Evolutionary conservation across 108 stramenopile genomes (phyloP).

Genomic region (Fragilaria radians): DNA sequence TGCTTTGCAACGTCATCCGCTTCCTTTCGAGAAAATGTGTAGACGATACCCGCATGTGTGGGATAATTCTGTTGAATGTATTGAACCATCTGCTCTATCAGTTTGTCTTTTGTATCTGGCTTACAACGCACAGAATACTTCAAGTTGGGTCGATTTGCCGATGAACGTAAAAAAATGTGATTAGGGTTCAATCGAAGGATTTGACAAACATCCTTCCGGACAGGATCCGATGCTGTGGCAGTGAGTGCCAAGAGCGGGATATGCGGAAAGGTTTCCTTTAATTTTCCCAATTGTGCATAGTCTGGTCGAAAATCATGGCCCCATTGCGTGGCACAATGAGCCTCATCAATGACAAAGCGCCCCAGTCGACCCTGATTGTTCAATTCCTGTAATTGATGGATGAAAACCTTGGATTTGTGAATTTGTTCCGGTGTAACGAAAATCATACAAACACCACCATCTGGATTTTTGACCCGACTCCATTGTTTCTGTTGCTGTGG

Average conservation of each 20-base stretch:
- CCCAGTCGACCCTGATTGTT: constrained; percentile 55
- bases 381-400: constrained; percentile 62
- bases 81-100: constrained; percentile 60
- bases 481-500: constrained; percentile 56
- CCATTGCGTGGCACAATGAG: constrained; percentile 62
- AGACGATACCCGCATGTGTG: constrained; percentile 82
- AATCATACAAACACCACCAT: constrained; percentile 62
- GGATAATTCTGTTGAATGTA: constrained; percentile 52
- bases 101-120: constrained; percentile 48
- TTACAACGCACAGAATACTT: constrained; percentile 68
- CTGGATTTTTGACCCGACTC: constrained; percentile 50
- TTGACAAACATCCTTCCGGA: constrained; percentile 75
- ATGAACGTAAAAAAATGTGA: constrained; percentile 65
- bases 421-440: constrained; percentile 96
- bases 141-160: constrained; percentile 90
- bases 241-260: constrained; percentile 75
- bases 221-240: constrained; percentile 83
- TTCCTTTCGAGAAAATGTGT: constrained; percentile 86
- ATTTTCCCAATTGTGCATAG: constrained; percentile 86
- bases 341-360: constrained; percentile 92
- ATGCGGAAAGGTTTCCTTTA: constrained; percentile 70
- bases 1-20: constrained; percentile 69
- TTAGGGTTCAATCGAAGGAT: constrained; percentile 60
- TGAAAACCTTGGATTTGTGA: constrained; percentile 34
- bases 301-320: constrained; percentile 93